Evolutionary conservation across 2,329 filamentous ascomycete species (phyloP), one percentile per base, ranked within the genome.

Genomic region (Talaromyces funiculosus): DNA sequence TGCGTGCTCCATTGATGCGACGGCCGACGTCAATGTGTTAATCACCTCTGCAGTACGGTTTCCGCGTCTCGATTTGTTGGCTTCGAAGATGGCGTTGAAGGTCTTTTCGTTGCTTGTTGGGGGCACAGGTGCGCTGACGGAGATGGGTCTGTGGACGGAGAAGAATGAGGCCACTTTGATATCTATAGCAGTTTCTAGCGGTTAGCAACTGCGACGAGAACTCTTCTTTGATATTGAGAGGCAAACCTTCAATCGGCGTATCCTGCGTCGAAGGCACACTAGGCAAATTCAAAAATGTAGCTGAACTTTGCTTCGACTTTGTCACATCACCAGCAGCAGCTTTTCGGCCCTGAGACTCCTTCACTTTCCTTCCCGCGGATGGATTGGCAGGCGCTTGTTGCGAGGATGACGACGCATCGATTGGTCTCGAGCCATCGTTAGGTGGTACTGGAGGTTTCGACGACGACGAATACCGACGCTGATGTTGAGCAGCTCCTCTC

Each of bases 131-230:
- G 88, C 87, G 54, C 88, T 92, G 66, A 97, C 86, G 59, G 91
- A 96, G 70, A 99, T 93, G 49, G 94, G 94, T 63, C 94, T 87
- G 77, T 99, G 91, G 66, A 96, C 88, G 64, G 92, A 95, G 81
- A 97, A 97, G 82, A 99, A 97, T 62, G 89, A 89, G 7, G 93
- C 94, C 49, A 96, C 81, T 64, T 89, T 88, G 63, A 97, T 83
- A 71, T 95, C 47, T 51, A 20, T 20, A 18, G 12, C 2, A 22
- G 9, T 18, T 8, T 7, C 35, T n/a, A n/a, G n/a, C n/a, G 24
- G 7, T 47, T 47, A 47, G 43, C 10, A 7, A 4, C 94, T 97
- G 18, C 10, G n/a, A 16, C 22, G 24, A 51, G 18, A 53, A 53
- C 14, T 53, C 43, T 54, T 57, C 31, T n/a, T 29, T n/a, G n/a